These are phyloP conservation scores for Cymbopogon citratus DNA, from an alignment of 176 grass and related monocot species.

Conservation along the genomic window DNA sequence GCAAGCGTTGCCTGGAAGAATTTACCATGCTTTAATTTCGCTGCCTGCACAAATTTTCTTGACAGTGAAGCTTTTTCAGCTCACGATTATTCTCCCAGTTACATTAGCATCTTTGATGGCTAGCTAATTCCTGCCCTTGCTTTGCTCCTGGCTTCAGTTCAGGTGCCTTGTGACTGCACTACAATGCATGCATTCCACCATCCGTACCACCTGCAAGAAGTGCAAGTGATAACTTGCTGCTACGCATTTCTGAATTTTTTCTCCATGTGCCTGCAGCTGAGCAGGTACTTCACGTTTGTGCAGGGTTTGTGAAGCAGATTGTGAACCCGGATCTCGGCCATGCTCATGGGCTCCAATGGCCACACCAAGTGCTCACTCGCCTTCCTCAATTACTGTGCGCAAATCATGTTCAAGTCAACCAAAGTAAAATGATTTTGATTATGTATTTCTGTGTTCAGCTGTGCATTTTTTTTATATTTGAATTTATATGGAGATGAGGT, in stretches of 20 bases:
- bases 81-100: too few relatives aligned
- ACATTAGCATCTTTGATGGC: too few relatives aligned
- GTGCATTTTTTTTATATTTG: too few relatives aligned
- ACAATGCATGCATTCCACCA: not conserved
- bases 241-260: not conserved
- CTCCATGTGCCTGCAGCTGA: slow-evolving; percentile 43
- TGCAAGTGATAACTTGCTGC: not conserved
- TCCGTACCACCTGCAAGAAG: not conserved
- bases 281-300: slow-evolving; percentile 98
- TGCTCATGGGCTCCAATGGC: slow-evolving; percentile 88
- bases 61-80: too few relatives aligned
- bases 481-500: too few relatives aligned
- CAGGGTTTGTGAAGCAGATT: slow-evolving; percentile 85
- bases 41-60: too few relatives aligned
- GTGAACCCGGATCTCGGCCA: slow-evolving; percentile 85
- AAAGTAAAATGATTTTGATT: too few relatives aligned
- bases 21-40: too few relatives aligned
- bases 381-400: slow-evolving; percentile 92
- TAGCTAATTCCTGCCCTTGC: not conserved
- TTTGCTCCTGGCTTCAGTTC: slow-evolving; percentile 67
- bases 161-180: slow-evolving; percentile 29
- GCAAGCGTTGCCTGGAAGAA: too few relatives aligned
- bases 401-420: slow-evolving; percentile 97
- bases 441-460: too few relatives aligned
- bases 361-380: slow-evolving; percentile 95